Conservation (phyloP, 805 yeast species). For the Starmerella scarabaei region DNA sequence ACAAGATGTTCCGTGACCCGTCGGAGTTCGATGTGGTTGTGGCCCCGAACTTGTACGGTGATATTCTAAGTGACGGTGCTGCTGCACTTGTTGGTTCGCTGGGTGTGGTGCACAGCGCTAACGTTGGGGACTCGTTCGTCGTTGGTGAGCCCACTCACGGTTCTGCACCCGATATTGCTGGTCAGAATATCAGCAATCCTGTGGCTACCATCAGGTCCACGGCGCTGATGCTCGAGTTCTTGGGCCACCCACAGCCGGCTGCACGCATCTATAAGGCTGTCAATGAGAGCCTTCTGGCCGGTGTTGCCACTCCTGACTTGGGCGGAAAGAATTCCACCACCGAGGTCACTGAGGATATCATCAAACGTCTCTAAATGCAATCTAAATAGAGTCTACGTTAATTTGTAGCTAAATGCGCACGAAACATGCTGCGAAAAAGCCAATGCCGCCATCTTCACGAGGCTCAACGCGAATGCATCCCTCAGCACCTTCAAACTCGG, state of each 20-base stretch:
- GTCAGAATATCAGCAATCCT: conserved; percentile 80
- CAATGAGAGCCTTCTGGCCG: conserved; percentile 78
- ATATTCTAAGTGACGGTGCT: conserved; percentile 92
- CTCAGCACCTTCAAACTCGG: conserved; percentile 45
- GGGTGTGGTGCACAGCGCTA: conserved; percentile 96
- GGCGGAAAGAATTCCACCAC: conserved; percentile 84
- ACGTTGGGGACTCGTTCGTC: conserved; percentile 90
- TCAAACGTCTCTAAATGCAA: conserved; percentile 33
- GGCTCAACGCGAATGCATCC: conserved; percentile 82
- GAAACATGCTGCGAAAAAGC: conserved; percentile 92
- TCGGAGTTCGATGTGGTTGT: conserved; percentile 94
- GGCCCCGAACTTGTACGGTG: conserved; percentile 97
- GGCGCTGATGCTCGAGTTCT: conserved; percentile 92
- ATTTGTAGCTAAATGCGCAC: no score
- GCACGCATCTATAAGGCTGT: conserved; percentile 88
- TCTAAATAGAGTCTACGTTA: no score
- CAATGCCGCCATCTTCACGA: conserved; percentile 92
- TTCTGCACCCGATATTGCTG: conserved; percentile 97
- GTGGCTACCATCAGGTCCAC: conserved; percentile 96
- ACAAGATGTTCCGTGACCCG: conserved; percentile 97
- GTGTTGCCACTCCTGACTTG: conserved; percentile 78
- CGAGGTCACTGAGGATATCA: conserved; percentile 74
- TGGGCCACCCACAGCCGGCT: conserved; percentile 84
- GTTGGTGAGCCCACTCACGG: conserved; percentile 99
- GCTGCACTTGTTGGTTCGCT: conserved; percentile 96